Evolutionary conservation across 371 early-diverging fungal species (phyloP), one percentile per base, ranked within the genome.

Genomic region (Rhizopus stolonifer): DNA sequence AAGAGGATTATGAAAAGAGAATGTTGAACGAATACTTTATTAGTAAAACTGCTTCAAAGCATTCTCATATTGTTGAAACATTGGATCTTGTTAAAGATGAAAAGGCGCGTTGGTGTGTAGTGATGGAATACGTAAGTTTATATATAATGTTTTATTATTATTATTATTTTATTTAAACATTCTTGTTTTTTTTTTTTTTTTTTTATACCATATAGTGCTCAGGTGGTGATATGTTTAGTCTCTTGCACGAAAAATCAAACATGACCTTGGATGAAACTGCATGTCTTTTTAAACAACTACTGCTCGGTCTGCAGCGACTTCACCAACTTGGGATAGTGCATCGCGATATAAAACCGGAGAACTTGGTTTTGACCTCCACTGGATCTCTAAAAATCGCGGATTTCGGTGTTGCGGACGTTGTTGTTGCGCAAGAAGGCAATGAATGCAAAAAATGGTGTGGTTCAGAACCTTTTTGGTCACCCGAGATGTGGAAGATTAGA

Each of bases 361-460:
- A 99, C 76, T 70, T 99, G 46, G 73, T 99, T 4, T 58, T 99
- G 52, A 93, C 94, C 45, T 71, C 71, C 2, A 76, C 78, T n/a
- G 85, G 89, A 44, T 86, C 84, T n/a, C 64, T 99, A 34, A 98
- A 99, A 72, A 95, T 98, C 63, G 93, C 95, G 15, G 98, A 99
- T 74, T 99, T 97, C 84, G 96, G 98, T 18, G 93, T 94, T 5
- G 90, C 96, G 3, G 91, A 92, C n/a, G n/a, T n/a, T n/a, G n/a
- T n/a, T 36, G 93, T 96, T 1, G 94, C 95, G 69, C 79, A 90
- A 52, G 91, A 93, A 70, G 56, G 81, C 26, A 87, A 86, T 67
- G 60, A 71, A 38, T 93, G 90, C 36, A 75, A 76, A 40, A 91
- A 94, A 17, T 76, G 90, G 61, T 91, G 92, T 58, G 95, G 96